Evolutionary conservation across 306 rosid species (phyloP).

Genomic region (Cucumis melo): DNA sequence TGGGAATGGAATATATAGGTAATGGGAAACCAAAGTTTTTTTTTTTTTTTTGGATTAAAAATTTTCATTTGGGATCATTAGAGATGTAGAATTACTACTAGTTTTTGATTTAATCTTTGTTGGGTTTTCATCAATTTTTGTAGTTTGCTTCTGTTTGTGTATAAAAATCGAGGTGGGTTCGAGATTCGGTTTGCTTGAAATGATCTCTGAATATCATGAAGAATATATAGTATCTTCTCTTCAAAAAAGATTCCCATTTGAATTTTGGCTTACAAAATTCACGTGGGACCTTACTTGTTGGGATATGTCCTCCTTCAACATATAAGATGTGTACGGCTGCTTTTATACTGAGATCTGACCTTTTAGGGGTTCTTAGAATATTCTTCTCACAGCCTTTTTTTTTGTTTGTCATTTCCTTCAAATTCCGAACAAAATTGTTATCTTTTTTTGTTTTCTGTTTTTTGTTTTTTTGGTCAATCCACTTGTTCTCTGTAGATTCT

Average conservation of each 20-base stretch:
- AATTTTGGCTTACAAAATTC: neutral
- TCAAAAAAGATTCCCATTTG: neutral
- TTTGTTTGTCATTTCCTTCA: neutral
- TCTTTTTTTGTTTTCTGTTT: neutral
- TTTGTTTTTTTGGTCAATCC: neutral
- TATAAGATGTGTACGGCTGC: conserved; percentile 9
- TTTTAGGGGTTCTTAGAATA: conserved; percentile 12
- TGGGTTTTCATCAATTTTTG: neutral
- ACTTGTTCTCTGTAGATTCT: neutral
- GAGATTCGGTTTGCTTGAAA: neutral
- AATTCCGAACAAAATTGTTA: neutral
- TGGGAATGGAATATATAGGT: conserved; percentile 45
- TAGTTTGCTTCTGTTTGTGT: conserved; percentile 4
- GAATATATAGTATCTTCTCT: neutral
- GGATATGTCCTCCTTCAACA: conserved; percentile 12
- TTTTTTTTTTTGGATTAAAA: neutral
- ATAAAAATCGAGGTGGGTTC: neutral
- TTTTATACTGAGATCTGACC: conserved; percentile 7
- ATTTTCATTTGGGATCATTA: neutral
- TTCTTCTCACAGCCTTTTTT: conserved; percentile 6
- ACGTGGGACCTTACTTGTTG: conserved; percentile 11
- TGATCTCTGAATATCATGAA: conserved; percentile 3
- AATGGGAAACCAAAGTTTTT: conserved; percentile 9
- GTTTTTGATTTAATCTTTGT: neutral
- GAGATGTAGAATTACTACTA: neutral